Evolutionary conservation across 768 basidiomycete genomes (phyloP).

Genomic region (Daedaleopsis nitida): DNA sequence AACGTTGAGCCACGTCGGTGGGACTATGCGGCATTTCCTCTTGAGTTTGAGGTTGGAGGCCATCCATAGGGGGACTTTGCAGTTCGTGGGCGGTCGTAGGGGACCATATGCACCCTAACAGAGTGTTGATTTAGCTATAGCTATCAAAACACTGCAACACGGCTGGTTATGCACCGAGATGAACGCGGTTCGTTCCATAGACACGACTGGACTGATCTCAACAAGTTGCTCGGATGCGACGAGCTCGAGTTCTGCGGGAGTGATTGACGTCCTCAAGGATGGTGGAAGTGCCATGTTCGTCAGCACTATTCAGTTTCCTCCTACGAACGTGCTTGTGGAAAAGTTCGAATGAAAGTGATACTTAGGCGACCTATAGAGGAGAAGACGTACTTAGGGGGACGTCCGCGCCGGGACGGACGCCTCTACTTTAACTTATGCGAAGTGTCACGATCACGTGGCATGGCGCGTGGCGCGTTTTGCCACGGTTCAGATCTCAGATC

Average conservation of each 20-base stretch:
- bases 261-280: conserved; percentile 67
- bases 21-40: conserved; percentile 90
- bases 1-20: conserved; percentile 86
- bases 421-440: neutral
- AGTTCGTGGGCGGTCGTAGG: conserved; percentile 82
- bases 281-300: conserved; percentile 74
- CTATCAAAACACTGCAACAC: neutral
- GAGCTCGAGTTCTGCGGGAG: conserved; percentile 86
- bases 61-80: conserved; percentile 94
- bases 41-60: conserved; percentile 92
- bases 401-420: too few species aligned
- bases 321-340: neutral
- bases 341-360: too few species aligned
- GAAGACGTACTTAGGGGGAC: too few species aligned
- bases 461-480: conserved; percentile 18
- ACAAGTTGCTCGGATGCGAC: conserved; percentile 83
- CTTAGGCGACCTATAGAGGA: too few species aligned
- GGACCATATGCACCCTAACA: conserved; percentile 91
- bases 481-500: conserved; percentile 23
- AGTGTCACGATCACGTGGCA: conserved; percentile 15
- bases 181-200: conserved; percentile 90
- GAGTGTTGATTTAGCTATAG: neutral
- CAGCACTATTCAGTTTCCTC: neutral
- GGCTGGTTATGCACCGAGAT: conserved; percentile 64
- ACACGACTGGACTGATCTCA: conserved; percentile 84